Base-by-base conservation (phyloP, 1,284 basidiomycete genomes). In the Ceratobasidium sp. region DNA sequence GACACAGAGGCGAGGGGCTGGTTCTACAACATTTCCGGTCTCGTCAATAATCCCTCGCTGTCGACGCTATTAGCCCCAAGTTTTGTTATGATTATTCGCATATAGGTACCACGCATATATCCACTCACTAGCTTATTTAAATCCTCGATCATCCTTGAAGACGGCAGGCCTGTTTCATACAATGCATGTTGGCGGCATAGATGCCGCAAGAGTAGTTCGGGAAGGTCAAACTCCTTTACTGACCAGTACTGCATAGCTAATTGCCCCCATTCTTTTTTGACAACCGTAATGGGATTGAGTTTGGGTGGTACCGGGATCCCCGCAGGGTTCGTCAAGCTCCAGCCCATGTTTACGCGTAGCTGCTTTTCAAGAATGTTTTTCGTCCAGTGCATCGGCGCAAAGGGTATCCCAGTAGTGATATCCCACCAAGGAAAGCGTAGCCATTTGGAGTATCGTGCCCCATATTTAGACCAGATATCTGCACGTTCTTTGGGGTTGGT, bases 341-440 rank as follows among this genome's bases (percentile, higher is more conserved):
- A 46, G 7, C 44, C 64, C 64, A 67, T 67, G 18, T 67, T 67
- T 28, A 49, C 44, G 1, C 42, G 64, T 12, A 67, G 9, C 44
- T 67, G 64, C 20, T 67, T 63, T 4, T 67, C 42, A 4, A 67
- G 64, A 10, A 67, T 20, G 18, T 64, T 64, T 26, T 64, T 64
- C 5, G 39, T 23, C 63, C 63, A 64, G 63, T 64, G 63, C 63
- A 67, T 46, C 26, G 64, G 64, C 3, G 44, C 64, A 26, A 67
- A 9, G 10, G 23, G 3, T 23, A 28, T 53, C 6, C n/a, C 12
- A 10, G 23, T 46, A n/a, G 49, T 49, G 3, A 44, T 42, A 13
- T 46, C 23, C 64, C 64, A 67, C 44, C 46, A 67, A 26, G 64
- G 44, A 9, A 67, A 49, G n/a, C 44, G 7, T 12, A 28, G 39